Evolutionary conservation across 2,329 filamentous ascomycete species (phyloP), one percentile per base, ranked within the genome.

Genomic region (Verticillium longisporum): DNA sequence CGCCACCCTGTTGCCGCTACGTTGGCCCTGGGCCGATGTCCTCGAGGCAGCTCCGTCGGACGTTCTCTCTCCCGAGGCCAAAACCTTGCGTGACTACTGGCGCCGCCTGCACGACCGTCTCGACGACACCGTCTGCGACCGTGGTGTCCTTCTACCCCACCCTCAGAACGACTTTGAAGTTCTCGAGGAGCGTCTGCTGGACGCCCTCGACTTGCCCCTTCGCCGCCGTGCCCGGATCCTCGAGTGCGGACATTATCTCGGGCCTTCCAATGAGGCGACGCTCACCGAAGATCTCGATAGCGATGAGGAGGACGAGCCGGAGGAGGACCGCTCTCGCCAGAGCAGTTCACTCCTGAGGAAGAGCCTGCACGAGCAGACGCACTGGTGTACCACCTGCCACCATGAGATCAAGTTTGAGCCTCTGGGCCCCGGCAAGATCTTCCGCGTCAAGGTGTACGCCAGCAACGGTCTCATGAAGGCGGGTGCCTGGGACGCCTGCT

Each of bases 391-490:
- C 26, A 83, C 80, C 0, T 87, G 84, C 69, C 75, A 73, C n/a
- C 75, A 75, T 37, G 83, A 85, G 58, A 86, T 85, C 63, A 75
- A 74, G 50, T 83, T 76, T 65, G 83, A 85, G 65, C 75, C 79
- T 50, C 80, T 83, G 3, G 83, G 82, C 1, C 70, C 76, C 4
- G 75, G 78, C 61, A 84, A 83, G 67, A 80, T 87, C 57, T 95
- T 91, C 80, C 84, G 87, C 34, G 83, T 98, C 72, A 95, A 92
- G 70, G 88, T 98, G 1, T 99, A 94, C 70, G 95, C 95, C 1
- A 94, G 92, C 59, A 99, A 98, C 73, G 95, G 95, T 0, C 78
- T 98, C 56, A 96, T 99, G 91, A 86, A 88, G 62, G 88, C 91
- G 5, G 92, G 92, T 0, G 94, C 95, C 0, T 99, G 95, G 95